A percentile compares a stretch with the other conserved stretches of the same genome.
Conservation (phyloP, 2,329 filamentous ascomycete species). For the Colletotrichum eremochloae region DNA sequence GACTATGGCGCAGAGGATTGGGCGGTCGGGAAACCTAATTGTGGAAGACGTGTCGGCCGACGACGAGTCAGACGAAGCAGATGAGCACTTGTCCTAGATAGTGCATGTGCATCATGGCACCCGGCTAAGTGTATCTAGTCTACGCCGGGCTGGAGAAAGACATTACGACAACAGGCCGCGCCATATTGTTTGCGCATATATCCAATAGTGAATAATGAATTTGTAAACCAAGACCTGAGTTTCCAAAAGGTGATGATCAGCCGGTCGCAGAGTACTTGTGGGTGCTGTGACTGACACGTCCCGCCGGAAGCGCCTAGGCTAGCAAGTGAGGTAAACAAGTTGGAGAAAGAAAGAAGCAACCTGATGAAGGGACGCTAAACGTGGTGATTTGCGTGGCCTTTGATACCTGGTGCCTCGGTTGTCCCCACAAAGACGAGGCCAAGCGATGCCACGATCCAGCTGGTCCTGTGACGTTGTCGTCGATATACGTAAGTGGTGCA, state of each 20-base stretch:
- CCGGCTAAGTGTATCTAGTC: neutral
- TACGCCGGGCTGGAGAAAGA: constrained; percentile 1
- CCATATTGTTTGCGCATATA: constrained; percentile 7
- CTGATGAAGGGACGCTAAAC: constrained; percentile 17
- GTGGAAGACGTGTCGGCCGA: constrained; percentile 76
- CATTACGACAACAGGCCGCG: constrained; percentile 3
- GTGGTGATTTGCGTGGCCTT: constrained; percentile 32
- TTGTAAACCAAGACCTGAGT: neutral
- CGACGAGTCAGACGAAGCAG: constrained; percentile 40
- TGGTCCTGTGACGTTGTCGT: constrained; percentile 30
- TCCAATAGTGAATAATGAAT: neutral
- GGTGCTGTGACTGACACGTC: neutral
- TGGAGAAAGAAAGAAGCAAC: constrained; percentile 15
- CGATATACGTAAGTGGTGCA: constrained; percentile 26
- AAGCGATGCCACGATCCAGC: constrained; percentile 11
- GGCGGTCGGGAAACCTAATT: constrained; percentile 87
- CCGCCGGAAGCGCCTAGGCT: constrained; percentile 10
- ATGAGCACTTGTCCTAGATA: constrained; percentile 22
- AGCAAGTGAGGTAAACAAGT: neutral
- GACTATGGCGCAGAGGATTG: constrained; percentile 79
- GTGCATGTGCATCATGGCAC: neutral
- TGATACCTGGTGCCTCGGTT: constrained; percentile 22
- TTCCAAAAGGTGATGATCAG: neutral
- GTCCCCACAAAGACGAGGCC: neutral
- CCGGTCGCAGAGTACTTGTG: neutral